Percentiles rank a stretch among this genome's conserved stretches.
These are phyloP conservation scores for Bacidia gigantensis DNA, from an alignment of 495 filamentous ascomycete genomes.

Conservation along the genomic window DNA sequence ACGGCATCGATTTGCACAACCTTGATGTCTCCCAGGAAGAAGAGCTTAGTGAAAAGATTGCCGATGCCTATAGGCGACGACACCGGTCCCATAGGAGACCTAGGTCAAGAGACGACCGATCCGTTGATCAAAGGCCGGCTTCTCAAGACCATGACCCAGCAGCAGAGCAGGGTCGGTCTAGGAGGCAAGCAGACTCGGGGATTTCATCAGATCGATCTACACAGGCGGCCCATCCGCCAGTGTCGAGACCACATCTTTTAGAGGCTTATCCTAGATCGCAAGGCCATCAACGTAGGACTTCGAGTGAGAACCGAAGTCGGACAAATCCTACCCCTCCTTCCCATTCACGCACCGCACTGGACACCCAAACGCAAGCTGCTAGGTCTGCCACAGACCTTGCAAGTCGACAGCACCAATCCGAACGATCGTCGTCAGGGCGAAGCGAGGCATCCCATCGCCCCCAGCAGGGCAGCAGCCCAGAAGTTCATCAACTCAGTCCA, in stretches of 20 bases:
- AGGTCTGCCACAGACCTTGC: slow-evolving; percentile 48
- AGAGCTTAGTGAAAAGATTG: slow-evolving; percentile 76
- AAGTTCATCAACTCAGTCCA: neutral
- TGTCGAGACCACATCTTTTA: slow-evolving; percentile 43
- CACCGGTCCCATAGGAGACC: slow-evolving; percentile 31
- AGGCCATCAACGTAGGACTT: slow-evolving; percentile 36
- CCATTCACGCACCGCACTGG: slow-evolving; percentile 20
- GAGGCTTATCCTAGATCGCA: slow-evolving; percentile 29
- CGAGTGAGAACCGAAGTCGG: slow-evolving; percentile 30
- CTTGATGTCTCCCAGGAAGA: slow-evolving; percentile 66
- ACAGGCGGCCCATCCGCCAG: slow-evolving; percentile 33
- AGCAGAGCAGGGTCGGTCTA: slow-evolving; percentile 20
- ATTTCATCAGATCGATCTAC: slow-evolving; percentile 21
- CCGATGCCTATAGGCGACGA: slow-evolving; percentile 65
- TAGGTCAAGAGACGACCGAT: slow-evolving; percentile 6
- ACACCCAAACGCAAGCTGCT: slow-evolving; percentile 30
- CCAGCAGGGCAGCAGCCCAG: neutral
- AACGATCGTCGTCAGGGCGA: neutral
- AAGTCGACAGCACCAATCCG: slow-evolving; percentile 27
- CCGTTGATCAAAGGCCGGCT: neutral
- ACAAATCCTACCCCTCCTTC: slow-evolving; percentile 18
- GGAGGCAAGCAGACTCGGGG: slow-evolving; percentile 23
- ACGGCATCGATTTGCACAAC: slow-evolving; percentile 73
- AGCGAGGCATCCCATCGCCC: neutral
- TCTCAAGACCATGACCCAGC: slow-evolving; percentile 22